Conservation (phyloP, 495 filamentous ascomycete species). For the Hypoxylon lienhwacheense region DNA sequence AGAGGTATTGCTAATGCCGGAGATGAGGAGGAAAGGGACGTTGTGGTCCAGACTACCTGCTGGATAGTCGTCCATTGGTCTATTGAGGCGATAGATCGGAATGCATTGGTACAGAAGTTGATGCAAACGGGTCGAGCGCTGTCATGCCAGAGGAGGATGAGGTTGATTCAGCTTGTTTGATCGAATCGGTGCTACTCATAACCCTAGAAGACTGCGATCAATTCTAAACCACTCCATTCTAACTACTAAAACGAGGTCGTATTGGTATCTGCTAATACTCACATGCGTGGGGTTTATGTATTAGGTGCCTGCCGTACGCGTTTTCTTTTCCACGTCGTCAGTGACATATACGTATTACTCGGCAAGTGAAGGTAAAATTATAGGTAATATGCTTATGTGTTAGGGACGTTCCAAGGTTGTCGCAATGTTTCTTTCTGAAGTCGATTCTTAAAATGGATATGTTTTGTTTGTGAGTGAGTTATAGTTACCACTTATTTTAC, state of each 20-base stretch:
- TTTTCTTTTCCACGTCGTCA: too few species aligned
- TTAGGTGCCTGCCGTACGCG: not conserved
- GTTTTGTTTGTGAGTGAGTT: too few species aligned
- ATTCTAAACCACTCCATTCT: not conserved
- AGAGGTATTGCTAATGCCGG: constrained; percentile 60
- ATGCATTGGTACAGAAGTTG: constrained; percentile 22
- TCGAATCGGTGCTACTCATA: constrained; percentile 11
- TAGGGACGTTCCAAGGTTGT: not conserved
- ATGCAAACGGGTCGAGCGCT: constrained; percentile 6
- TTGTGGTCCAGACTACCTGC: constrained; percentile 78
- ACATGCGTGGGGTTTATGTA: constrained; percentile 1
- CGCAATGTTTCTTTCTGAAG: constrained; percentile 2
- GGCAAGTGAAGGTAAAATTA: too few species aligned
- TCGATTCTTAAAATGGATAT: not conserved
- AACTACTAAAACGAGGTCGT: not conserved
- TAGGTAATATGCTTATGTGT: too few species aligned
- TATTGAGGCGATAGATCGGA: constrained; percentile 19
- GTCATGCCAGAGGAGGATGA: constrained; percentile 10
- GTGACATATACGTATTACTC: too few species aligned
- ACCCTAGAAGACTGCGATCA: constrained; percentile 19
- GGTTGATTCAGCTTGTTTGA: constrained; percentile 1
- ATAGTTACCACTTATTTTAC: not conserved
- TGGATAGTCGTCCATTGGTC: constrained; percentile 83
- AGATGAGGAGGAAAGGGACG: constrained; percentile 75
- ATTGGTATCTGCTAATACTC: too few species aligned